These are phyloP conservation scores for Sutorius eximius DNA, from an alignment of 1,284 basidiomycete genomes.

Conservation along the genomic window DNA sequence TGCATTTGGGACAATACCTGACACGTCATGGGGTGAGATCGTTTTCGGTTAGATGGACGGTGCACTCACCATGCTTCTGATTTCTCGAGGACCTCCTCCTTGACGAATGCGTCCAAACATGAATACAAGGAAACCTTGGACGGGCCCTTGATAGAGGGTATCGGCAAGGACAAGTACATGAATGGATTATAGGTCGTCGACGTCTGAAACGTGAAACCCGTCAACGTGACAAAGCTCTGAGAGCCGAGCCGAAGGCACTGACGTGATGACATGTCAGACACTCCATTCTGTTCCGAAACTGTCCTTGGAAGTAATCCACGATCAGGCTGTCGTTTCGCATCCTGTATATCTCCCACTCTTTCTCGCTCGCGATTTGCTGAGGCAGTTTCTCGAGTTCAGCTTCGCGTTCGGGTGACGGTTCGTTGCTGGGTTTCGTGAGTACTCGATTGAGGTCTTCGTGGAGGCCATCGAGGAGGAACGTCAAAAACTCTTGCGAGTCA, in stretches of 20 bases:
- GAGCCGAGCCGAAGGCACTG: slow-evolving; percentile 31
- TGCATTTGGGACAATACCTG: slow-evolving; percentile 94
- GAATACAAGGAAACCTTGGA: slow-evolving; percentile 74
- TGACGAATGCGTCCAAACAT: slow-evolving; percentile 91
- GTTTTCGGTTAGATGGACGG: slow-evolving; percentile 1
- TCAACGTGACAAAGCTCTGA: slow-evolving; percentile 7
- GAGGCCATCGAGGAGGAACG: slow-evolving; percentile 91
- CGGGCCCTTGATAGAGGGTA: slow-evolving; percentile 65
- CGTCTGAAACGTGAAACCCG: slow-evolving; percentile 56
- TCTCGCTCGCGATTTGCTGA: slow-evolving; percentile 86
- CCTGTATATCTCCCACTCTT: slow-evolving; percentile 92
- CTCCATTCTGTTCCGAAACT: slow-evolving; percentile 88
- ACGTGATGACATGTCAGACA: slow-evolving; percentile 92
- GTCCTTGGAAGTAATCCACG: slow-evolving; percentile 97
- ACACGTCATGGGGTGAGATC: neutral
- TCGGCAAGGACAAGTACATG: slow-evolving; percentile 92
- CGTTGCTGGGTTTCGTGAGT: slow-evolving; percentile 70
- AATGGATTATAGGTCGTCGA: slow-evolving; percentile 98
- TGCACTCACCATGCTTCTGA: slow-evolving; percentile 86
- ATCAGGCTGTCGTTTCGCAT: slow-evolving; percentile 92
- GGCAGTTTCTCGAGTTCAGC: slow-evolving; percentile 85
- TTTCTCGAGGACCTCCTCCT: slow-evolving; percentile 89
- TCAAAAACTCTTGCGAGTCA: slow-evolving; percentile 96
- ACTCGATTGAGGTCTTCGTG: slow-evolving; percentile 97
- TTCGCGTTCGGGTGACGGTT: slow-evolving; percentile 83